Evolutionary conservation across 352 stramenopile species (phyloP), one percentile per base, ranked within the genome.

Genomic region (Pythium coloratum): DNA sequence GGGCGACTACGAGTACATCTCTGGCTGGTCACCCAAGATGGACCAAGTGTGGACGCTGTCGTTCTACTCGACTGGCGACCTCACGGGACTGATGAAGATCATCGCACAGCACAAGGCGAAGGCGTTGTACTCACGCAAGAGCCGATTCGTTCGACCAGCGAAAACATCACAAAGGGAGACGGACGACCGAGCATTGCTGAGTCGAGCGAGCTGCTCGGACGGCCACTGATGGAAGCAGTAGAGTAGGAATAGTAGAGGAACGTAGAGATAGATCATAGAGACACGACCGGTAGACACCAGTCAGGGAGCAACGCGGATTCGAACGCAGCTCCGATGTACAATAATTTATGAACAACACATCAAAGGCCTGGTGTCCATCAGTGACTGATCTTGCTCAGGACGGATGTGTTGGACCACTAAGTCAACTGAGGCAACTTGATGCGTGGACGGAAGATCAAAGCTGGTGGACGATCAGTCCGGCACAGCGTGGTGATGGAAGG

Each of bases 21-120:
- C 38, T 4, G 54, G 47, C 4, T 77, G 70, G 73, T 40, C n/a
- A 8, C 67, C 60, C 18, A 44, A 64, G 49, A 30, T 66, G 28
- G 62, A 74, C n/a, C 60, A 61, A 51, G 56, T 72, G 16, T 73
- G 59, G 26, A 67, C 59, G 26, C 54, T 73, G 30, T 60, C 64
- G 57, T 73, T 77, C 49, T 80, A 76, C 60, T 80, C 73, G 40
- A 76, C 70, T 1, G 73, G 73, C 2, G 54, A 80, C 20, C 61
- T 80, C 66, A 56, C 62, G 1, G 60, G 55, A 1, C 54, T 80
- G 49, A 70, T 80, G 67, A 47, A 66, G 14, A 62, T 64, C 5
- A 73, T 80, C 13, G 55, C 61, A 6, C 24, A 56, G 24, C 59
- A 69, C 26, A 34, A 51, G 12, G 40, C 24, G 28, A 60, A 65